Evolutionary conservation across 768 basidiomycete genomes (phyloP).

Genomic region (Mycena metata): DNA sequence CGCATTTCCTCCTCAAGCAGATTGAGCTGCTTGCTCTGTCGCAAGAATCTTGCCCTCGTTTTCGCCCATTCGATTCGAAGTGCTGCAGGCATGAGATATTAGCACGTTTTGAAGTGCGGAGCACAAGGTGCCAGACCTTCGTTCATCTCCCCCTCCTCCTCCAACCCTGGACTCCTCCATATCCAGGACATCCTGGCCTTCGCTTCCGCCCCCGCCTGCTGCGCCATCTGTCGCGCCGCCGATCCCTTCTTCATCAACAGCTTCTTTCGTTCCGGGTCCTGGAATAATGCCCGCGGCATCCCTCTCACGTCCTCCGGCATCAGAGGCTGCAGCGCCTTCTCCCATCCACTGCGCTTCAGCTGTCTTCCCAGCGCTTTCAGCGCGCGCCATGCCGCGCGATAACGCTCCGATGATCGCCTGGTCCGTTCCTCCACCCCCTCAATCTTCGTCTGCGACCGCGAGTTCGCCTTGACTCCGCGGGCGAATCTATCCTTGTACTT

Average conservation of each 20-base stretch:
- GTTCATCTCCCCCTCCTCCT: constrained; percentile 7
- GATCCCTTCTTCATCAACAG: constrained; percentile 2
- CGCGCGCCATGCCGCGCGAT: no score
- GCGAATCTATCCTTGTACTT: no score
- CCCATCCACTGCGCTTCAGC: no score
- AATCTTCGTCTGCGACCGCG: no score
- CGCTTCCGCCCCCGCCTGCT: background rate
- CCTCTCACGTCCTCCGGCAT: constrained; percentile 1
- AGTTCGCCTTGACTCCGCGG: no score
- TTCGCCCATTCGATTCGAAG: background rate
- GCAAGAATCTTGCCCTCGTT: background rate
- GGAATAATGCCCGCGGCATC: constrained; percentile 9
- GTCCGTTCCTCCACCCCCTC: no score
- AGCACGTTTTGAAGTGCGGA: no score
- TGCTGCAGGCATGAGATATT: background rate
- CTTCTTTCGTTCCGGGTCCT: constrained; percentile 17
- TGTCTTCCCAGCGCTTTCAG: no score
- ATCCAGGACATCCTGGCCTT: constrained; percentile 19
- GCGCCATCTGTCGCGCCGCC: background rate
- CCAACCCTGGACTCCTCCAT: background rate
- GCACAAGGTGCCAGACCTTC: constrained; percentile 1
- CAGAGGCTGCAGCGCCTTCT: no score
- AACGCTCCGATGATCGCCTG: no score
- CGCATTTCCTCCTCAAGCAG: background rate
- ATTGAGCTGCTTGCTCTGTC: background rate